Conservation (phyloP, 345 rosid genomes). For the Syzygium jambos region DNA sequence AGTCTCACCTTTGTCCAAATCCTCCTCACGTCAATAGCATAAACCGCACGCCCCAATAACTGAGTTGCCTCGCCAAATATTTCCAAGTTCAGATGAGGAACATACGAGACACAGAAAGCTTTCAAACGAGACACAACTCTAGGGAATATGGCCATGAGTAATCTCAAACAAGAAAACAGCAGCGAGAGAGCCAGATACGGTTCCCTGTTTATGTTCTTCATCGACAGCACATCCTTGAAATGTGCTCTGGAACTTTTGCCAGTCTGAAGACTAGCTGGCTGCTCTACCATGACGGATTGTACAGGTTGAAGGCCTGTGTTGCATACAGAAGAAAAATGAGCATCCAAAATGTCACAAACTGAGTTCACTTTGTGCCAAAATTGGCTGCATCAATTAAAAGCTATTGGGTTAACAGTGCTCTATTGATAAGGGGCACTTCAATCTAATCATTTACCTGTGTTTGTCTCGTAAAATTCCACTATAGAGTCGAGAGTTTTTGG, state of each 20-base stretch:
- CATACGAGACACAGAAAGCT: conserved; percentile 46
- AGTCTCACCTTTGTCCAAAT: conserved; percentile 64
- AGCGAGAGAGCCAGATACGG: conserved; percentile 48
- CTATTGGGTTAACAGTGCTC: background rate
- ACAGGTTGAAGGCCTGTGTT: conserved; percentile 59
- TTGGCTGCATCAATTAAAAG: background rate
- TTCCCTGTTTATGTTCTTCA: conserved; percentile 40
- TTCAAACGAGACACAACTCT: conserved; percentile 35
- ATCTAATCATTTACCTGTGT: conserved; percentile 41
- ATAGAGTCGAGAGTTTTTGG: conserved; percentile 53
- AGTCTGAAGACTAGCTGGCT: conserved; percentile 10
- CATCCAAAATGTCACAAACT: background rate
- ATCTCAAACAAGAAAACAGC: conserved; percentile 44
- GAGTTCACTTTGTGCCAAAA: background rate
- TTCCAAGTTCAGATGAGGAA: conserved; percentile 67
- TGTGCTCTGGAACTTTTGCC: conserved; percentile 14
- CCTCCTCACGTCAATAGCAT: conserved; percentile 80
- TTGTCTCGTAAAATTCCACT: conserved; percentile 55
- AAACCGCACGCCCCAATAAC: conserved; percentile 47
- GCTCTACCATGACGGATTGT: conserved; percentile 31
- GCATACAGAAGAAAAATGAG: background rate
- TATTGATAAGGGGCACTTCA: background rate
- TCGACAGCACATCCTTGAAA: conserved; percentile 20
- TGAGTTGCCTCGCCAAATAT: conserved; percentile 88
- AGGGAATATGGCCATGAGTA: conserved; percentile 36